Evolutionary conservation across 2,329 filamentous ascomycete genomes (phyloP), one percentile per base, ranked within the genome.

Genomic region (Aspergillus melleus): DNA sequence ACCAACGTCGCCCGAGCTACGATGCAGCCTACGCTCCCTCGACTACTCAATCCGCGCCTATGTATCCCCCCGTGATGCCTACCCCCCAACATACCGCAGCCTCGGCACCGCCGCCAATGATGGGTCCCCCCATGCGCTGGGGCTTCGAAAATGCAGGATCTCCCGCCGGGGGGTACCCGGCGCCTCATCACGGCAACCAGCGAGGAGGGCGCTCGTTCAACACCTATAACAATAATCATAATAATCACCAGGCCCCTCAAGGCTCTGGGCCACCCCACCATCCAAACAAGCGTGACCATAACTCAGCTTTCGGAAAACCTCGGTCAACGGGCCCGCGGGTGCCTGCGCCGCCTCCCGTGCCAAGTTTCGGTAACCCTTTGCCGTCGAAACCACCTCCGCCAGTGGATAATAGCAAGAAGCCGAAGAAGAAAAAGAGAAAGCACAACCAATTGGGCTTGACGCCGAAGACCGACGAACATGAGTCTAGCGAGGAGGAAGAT

Each of bases 41-140:
- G 51, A 59, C 60, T 52, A 47, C 69, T 9, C 72, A 74, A 52
- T 59, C 68, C 32, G 49, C 64, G 8, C 55, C 63, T n/a, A 49
- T 57, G n/a, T 70, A 69, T 54, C 46, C 60, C 22, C 39, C 70
- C 4, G 61, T 52, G 12, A 51, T 67, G 9, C 62, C 65, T 16
- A 51, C 63, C 20, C 66, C 67, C 26, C 70, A 70, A 19, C 71
- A 68, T 64, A 57, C 56, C 11, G 59, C 66, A 4, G 66, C 61
- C 11, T 54, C 67, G 19, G 61, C 57, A 30, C 68, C 72, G 61
- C 64, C 77, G 60, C 72, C 81, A 70, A 76, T 80, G 66, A 83
- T 82, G 84, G 85, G 81, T 0, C 81, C 82, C 36, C 82, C 82
- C 2, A 82, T 86, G 63, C 79, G 79, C 57, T 83, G 84, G 77